phyloP scores from a whole-genome alignment of 164 flowering plant species.

The Echeveria elegans region DNA sequence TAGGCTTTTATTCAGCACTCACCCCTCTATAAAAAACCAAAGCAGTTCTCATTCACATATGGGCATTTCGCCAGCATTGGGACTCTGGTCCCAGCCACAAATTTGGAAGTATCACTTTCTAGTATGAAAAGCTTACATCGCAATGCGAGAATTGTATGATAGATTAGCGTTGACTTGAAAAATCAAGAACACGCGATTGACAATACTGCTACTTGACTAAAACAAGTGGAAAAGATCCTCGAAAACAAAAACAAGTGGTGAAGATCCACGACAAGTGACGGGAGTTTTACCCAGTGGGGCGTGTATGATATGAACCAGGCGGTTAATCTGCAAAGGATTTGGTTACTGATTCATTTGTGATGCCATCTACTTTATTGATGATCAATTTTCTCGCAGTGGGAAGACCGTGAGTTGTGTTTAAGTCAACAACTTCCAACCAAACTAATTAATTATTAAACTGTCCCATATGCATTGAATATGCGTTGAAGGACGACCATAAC shows the following conservation, averaged over 20 bases:
- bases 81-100: background rate
- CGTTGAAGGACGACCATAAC: background rate
- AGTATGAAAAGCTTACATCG: background rate
- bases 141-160: background rate
- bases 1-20: background rate
- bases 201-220: background rate
- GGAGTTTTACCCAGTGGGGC: background rate
- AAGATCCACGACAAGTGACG: background rate
- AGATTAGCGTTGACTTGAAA: background rate
- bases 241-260: background rate
- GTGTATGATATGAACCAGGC: background rate
- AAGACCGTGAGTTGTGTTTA: background rate
- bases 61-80: background rate
- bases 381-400: background rate
- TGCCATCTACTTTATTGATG: background rate
- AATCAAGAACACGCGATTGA: background rate
- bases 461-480: background rate
- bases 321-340: background rate
- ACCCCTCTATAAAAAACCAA: background rate
- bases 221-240: background rate
- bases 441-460: slow-evolving; percentile 1
- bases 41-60: background rate
- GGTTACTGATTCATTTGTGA: background rate
- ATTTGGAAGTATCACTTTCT: background rate
- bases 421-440: slow-evolving; percentile 1